Base-by-base conservation (phyloP, 2,329 filamentous ascomycete species). In the Zymoseptoria passerinii region DNA sequence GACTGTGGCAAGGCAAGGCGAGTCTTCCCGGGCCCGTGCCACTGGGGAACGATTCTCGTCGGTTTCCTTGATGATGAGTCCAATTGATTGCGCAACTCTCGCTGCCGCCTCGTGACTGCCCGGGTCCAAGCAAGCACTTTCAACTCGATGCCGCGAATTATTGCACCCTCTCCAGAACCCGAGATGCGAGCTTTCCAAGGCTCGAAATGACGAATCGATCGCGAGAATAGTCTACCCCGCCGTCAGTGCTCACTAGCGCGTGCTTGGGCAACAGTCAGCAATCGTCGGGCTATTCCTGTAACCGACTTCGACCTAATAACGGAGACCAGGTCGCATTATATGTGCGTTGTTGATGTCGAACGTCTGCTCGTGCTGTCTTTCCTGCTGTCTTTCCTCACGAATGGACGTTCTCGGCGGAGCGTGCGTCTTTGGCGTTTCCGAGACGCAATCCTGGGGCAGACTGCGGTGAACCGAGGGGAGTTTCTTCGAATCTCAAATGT, bases 401-500 rank as follows among this genome's bases (percentile, higher is more conserved):
- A 6, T 13, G 35, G n/a, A 13, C 35, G 35, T 16, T 44, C 13
- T 44, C 35, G 35, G 35, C 35, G 35, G 16, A 13, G 35, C 35
- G 10, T 44, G 35, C 35, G 35, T 44, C 35, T 16, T 16, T 4
- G 35, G 35, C 35, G 35, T 44, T n/a, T 44, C 4, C 35, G n/a
- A 44, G 35, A 13, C 35, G 35, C 35, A 44, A 44, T 44, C 35
- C 35, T 13, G n/a, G n/a, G n/a, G n/a, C 35, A 44, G 35, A 44
- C 35, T 44, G 7, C n/a, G 10, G 35, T 44, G 35, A 13, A 44
- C n/a, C 35, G 52, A 52, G 61, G 53, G 27, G 52, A 55, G 56
- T 55, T 58, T 19, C 49, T 44, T 51, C 29, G 58, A 52, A 50
- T 50, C 50, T 23, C 50, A 57, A 54, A 59, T 54, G 61, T 63